Evolutionary conservation across 371 early-diverging fungal species (phyloP), one percentile per base, ranked within the genome.

Genomic region (Blastocladiella emersonii): DNA sequence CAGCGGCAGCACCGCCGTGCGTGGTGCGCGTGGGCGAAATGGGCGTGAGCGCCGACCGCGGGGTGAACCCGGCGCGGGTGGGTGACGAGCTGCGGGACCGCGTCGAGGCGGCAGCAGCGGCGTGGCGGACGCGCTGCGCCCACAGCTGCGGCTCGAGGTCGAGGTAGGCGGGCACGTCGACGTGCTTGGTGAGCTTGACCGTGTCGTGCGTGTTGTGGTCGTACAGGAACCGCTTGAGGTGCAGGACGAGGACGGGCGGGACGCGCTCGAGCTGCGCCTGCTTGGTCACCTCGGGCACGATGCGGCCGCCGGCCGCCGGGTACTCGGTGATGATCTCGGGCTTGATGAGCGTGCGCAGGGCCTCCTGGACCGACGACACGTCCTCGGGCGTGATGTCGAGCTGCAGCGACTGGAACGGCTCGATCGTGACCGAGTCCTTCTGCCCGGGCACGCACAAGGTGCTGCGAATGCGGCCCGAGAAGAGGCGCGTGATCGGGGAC

Each of bases 231-330:
- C 95, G 85, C 72, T 97, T 98, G 66, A 97, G 76, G 63, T 95
- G 94, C 25, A 98, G 76, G n/a, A 95, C 83, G 34, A 97, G 78
- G 2, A 98, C 85, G 2, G 93, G 89, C 8, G 98, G 98, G n/a
- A 90, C 73, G 5, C 65, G 72, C 53, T 95, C 95, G 27, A 98
- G 68, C 63, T 79, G 80, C 21, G 79, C 79, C 72, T 92, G 90
- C 68, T 95, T 95, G 23, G 91, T 90, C 1, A 88, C 91, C 19
- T 17, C 45, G 27, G 84, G 82, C 25, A 88, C 90, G 67, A 80
- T 67, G 1, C 63, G 34, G 30, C 59, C 59, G 25, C 10, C 39
- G 13, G 65, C 53, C 1, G 69, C 61, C 17, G 65, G 64, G 61
- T 77, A 85, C 21, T 81, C 86, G 61, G 83, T 89, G 67, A 93